Evolutionary conservation across 2,329 filamentous ascomycete genomes (phyloP), one percentile per base, ranked within the genome.

Genomic region (Plectosphaerella plurivora): DNA sequence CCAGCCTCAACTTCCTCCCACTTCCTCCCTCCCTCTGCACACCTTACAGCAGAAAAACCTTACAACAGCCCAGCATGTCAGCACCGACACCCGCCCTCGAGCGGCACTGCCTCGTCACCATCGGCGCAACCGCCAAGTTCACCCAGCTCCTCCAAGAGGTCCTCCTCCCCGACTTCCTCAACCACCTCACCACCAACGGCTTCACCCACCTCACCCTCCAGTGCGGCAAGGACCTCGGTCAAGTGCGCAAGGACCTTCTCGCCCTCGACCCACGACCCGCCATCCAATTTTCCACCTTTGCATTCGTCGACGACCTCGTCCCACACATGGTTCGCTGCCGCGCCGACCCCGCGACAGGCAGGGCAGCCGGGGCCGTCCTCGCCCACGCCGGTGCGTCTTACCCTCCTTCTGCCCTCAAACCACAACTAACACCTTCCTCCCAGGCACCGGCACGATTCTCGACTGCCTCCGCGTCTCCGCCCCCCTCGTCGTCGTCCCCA

Each of bases 91-190:
- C 28, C 28, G 8, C 28, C 8, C 3, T 8, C 14, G n/a, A 65
- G 24, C 65, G 68, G 35, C 65, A 73, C 50, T 94, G 89, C 66
- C 89, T 99, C 59, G 87, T 97, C 51, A 97, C 94, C 0, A 88
- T 96, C 28, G 94, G 94, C 52, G 93, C 94, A 6, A 99, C 93
- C 0, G 91, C 92, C 15, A 82, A 87, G 18, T 99, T 99, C 70
- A 76, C 79, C 50, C 69, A 77, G 7, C 81, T 99, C 2, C 79
- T 96, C 52, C 71, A 78, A 44, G 81, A 86, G 33, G 81, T 87
- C 11, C 73, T 95, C 6, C 72, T 77, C 16, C 71, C 78, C 0
- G 60, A 68, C 0, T 92, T 94, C 63, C 75, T 95, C 55, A 59
- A 73, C 6, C 74, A 78, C 5, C 78, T 97, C 12, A 63, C 67